phyloP scores from a whole-genome alignment of 2,329 filamentous ascomycete species.

The Apiospora koreana region DNA sequence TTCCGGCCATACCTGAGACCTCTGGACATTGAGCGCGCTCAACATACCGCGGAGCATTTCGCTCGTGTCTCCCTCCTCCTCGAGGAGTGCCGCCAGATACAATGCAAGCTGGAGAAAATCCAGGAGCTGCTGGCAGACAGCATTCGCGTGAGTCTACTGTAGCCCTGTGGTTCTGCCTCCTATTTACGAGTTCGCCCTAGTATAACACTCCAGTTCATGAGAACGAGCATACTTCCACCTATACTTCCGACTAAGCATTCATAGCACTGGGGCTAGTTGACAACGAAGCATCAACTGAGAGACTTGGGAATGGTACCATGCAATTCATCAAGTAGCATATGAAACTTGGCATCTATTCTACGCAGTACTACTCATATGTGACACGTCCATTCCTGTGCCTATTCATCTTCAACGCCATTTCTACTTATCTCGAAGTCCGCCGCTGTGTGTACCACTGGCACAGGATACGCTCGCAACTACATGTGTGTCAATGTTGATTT shows the following conservation, averaged over 20 bases:
- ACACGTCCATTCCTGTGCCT: neutral
- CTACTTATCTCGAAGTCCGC: neutral
- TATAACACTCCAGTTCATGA: neutral
- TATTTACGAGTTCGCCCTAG: neutral
- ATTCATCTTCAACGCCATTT: neutral
- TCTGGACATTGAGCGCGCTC: neutral
- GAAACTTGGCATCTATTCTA: neutral
- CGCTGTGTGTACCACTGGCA: neutral
- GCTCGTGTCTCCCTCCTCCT: neutral
- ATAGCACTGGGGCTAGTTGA: neutral
- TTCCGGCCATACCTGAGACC: neutral
- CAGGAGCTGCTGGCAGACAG: neutral
- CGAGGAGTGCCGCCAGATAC: neutral
- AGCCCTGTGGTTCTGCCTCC: neutral
- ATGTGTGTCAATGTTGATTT: neutral
- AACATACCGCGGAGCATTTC: neutral
- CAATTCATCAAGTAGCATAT: neutral
- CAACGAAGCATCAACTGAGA: neutral
- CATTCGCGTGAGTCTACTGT: neutral
- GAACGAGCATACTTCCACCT: neutral
- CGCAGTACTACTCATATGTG: neutral
- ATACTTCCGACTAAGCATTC: neutral
- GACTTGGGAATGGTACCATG: neutral
- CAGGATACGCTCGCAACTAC: neutral
- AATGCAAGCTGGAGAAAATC: neutral